phyloP scores from a whole-genome alignment of 2,329 filamentous ascomycete species.

The Fusarium odoratissimum region DNA sequence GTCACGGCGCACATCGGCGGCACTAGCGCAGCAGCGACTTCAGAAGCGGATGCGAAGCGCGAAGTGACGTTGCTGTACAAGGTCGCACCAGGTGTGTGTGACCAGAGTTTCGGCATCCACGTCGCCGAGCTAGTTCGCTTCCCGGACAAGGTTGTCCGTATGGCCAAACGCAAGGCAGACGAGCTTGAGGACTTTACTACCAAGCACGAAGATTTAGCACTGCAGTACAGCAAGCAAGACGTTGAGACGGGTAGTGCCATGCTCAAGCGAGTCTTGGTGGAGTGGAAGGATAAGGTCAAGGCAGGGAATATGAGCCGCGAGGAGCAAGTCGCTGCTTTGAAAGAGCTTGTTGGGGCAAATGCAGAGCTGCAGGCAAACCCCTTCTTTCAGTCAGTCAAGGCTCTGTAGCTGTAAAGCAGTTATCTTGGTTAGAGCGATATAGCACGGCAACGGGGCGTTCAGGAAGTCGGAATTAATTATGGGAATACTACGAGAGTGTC shows the following conservation, averaged over 20 bases:
- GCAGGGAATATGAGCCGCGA: slow-evolving; percentile 72
- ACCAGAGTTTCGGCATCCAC: slow-evolving; percentile 98
- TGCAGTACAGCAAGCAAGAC: slow-evolving; percentile 81
- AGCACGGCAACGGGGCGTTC: slow-evolving; percentile 23
- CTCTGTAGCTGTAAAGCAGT: slow-evolving; percentile 53
- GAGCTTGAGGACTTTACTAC: slow-evolving; percentile 95
- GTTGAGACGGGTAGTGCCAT: slow-evolving; percentile 88
- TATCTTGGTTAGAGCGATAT: neutral
- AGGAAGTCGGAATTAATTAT: slow-evolving; percentile 8
- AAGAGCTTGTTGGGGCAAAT: slow-evolving; percentile 81
- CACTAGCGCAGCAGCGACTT: slow-evolving; percentile 51
- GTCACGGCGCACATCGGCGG: slow-evolving; percentile 92
- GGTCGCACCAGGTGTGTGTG: slow-evolving; percentile 93
- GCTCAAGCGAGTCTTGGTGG: slow-evolving; percentile 83
- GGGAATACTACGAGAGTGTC: slow-evolving; percentile 19
- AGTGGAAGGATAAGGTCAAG: slow-evolving; percentile 85
- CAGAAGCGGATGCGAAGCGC: slow-evolving; percentile 63
- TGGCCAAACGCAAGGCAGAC: slow-evolving; percentile 99
- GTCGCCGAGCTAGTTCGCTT: slow-evolving; percentile 97
- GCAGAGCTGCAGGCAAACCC: slow-evolving; percentile 71
- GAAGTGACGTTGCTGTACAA: slow-evolving; percentile 98
- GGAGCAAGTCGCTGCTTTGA: slow-evolving; percentile 82
- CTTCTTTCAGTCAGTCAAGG: slow-evolving; percentile 76
- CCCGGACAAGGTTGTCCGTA: slow-evolving; percentile 95
- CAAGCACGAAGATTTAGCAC: slow-evolving; percentile 73